Evolutionary conservation across 306 rosid species (phyloP).

Genomic region (Betula pendula): DNA sequence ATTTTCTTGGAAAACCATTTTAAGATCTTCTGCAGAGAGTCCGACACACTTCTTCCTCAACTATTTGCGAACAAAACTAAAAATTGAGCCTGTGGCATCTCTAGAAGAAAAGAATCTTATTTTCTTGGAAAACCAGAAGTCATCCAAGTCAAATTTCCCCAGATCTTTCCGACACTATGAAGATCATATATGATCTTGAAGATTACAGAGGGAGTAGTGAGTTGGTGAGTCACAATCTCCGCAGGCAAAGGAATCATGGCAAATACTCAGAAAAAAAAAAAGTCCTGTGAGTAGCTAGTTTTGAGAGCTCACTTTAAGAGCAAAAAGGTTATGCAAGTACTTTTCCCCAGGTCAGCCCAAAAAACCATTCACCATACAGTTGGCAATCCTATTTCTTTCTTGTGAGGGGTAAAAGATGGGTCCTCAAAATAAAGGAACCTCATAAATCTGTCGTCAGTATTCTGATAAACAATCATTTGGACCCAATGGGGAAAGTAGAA

Average conservation of each 20-base stretch:
- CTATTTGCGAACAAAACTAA: not conserved
- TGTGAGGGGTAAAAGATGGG: slow-evolving; percentile 19
- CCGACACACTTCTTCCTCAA: not conserved
- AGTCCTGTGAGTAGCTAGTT: not conserved
- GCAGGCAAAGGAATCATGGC: not conserved
- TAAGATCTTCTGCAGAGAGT: not conserved
- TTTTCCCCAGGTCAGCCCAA: slow-evolving; percentile 18
- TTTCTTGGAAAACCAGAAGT: not conserved
- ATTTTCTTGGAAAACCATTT: not conserved
- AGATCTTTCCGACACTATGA: not conserved
- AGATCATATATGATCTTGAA: not conserved
- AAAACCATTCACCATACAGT: slow-evolving; percentile 27
- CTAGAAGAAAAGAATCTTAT: not conserved
- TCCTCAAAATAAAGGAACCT: slow-evolving; percentile 34
- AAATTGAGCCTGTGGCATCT: not conserved
- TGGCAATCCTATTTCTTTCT: slow-evolving; percentile 29
- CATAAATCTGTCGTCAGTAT: slow-evolving; percentile 37
- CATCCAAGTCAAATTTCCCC: not conserved
- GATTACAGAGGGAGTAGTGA: not conserved
- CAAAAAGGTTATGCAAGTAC: slow-evolving; percentile 18
- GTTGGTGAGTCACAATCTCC: not conserved
- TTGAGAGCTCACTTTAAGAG: slow-evolving; percentile 8
- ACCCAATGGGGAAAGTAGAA: slow-evolving; percentile 26
- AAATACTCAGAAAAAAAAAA: not conserved
- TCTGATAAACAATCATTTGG: slow-evolving; percentile 30